Percentiles rank a stretch among this genome's conserved stretches.
phyloP scores from a whole-genome alignment of 116 monocot species.

The Cymodocea nodosa region DNA sequence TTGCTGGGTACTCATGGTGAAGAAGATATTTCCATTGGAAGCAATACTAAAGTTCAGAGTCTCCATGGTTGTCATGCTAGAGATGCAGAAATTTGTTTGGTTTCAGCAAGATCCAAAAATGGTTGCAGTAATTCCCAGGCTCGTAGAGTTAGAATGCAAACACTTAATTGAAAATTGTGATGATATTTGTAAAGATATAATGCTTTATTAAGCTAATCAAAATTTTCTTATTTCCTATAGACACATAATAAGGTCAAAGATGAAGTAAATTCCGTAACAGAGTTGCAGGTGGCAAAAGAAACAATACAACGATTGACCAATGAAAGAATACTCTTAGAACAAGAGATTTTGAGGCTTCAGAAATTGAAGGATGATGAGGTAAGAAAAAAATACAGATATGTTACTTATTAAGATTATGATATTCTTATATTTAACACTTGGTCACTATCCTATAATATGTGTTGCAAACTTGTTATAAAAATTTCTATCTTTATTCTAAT shows the following conservation, averaged over 20 bases:
- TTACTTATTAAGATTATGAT: background rate
- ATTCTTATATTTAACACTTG: too few relatives aligned
- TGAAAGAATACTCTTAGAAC: constrained; percentile 67
- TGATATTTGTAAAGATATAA: background rate
- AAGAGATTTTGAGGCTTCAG: constrained; percentile 63
- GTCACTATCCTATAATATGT: too few relatives aligned
- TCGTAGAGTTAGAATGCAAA: background rate
- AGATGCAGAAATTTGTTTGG: background rate
- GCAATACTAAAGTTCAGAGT: background rate
- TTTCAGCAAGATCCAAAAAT: background rate
- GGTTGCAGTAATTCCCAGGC: constrained; percentile 1
- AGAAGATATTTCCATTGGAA: too few relatives aligned
- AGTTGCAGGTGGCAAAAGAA: constrained; percentile 63
- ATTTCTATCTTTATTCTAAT: background rate
- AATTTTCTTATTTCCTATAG: too few relatives aligned
- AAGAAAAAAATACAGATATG: background rate
- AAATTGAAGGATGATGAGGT: constrained; percentile 82
- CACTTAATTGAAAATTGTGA: too few relatives aligned
- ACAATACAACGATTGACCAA: constrained; percentile 33
- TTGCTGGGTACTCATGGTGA: too few relatives aligned
- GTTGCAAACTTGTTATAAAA: too few relatives aligned
- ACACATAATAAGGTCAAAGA: constrained; percentile 36
- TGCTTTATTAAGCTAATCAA: background rate
- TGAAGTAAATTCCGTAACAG: constrained; percentile 40
- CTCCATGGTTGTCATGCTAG: background rate